Conservation (phyloP, 768 basidiomycete species). For the Trametes villosa region DNA sequence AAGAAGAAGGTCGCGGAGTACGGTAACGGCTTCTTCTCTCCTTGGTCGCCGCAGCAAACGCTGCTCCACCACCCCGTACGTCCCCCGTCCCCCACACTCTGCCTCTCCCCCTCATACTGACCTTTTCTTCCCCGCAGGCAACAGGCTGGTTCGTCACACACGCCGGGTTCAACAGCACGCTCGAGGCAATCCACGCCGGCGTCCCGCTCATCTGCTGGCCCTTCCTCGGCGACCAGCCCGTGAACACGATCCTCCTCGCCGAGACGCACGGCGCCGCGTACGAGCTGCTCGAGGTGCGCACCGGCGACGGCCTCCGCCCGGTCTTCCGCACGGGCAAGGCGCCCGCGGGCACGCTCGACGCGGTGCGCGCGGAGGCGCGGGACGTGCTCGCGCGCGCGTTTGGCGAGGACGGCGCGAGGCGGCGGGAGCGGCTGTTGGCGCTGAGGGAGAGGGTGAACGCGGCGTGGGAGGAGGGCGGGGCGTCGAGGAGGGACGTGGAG, state of each 20-base stretch:
- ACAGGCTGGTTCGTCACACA: conserved; percentile 33
- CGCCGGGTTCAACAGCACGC: conserved; percentile 26
- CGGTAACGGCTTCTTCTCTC: conserved; percentile 16
- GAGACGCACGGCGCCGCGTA: conserved; percentile 22
- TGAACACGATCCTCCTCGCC: conserved; percentile 25
- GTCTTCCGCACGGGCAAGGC: conserved; percentile 24
- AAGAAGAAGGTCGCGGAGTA: conserved; percentile 19
- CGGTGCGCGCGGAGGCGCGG: conserved; percentile 24
- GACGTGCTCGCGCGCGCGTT: conserved; percentile 25
- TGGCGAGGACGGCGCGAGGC: conserved; percentile 30
- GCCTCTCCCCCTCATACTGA: background rate
- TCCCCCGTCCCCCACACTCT: background rate
- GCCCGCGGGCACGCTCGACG: conserved; percentile 27
- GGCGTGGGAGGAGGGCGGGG: conserved; percentile 15
- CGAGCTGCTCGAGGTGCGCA: conserved; percentile 31
- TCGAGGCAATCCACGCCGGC: conserved; percentile 25
- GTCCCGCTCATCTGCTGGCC: conserved; percentile 35
- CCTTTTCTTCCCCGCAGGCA: conserved; percentile 14
- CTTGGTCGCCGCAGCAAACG: conserved; percentile 22
- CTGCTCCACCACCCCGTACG: conserved; percentile 30
- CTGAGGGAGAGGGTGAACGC: conserved; percentile 4
- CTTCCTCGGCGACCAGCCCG: conserved; percentile 30
- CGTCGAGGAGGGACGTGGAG: conserved; percentile 12
- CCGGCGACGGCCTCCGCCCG: conserved; percentile 22
- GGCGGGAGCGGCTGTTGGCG: conserved; percentile 25